Percentiles rank a stretch among this genome's conserved stretches.
Evolutionary conservation across 441 rosid genomes (phyloP).

Genomic region (Capsella rubella): DNA sequence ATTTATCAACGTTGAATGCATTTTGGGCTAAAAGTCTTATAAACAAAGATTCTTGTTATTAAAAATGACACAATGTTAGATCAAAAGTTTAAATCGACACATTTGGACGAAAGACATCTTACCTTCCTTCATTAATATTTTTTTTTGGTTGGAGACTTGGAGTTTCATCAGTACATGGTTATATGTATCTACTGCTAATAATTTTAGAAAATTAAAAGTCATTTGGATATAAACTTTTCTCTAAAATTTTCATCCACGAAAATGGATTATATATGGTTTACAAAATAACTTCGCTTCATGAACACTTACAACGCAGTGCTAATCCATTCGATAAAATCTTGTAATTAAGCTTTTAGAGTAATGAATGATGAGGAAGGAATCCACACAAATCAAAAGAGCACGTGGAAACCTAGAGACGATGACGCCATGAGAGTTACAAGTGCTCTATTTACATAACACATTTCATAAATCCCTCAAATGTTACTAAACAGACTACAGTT

Average conservation of each 20-base stretch:
- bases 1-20: neutral
- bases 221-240: neutral
- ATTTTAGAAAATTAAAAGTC: neutral
- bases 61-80: conserved; percentile 18
- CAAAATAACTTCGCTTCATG: neutral
- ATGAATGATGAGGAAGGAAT: neutral
- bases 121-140: conserved; percentile 1
- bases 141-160: no score
- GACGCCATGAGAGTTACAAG: neutral
- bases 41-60: conserved; percentile 6
- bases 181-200: neutral
- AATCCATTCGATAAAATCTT: neutral
- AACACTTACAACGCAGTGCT: neutral
- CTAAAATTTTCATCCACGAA: neutral
- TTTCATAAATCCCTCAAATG: neutral
- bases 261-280: neutral
- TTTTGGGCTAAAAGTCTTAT: neutral
- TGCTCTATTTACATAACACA: neutral
- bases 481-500: neutral
- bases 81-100: conserved; percentile 18
- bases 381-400: neutral
- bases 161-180: neutral
- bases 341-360: neutral
- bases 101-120: conserved; percentile 20
- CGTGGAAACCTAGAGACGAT: neutral